Percentiles rank a stretch among this genome's conserved stretches.
Conservation (phyloP, 2,329 filamentous ascomycete genomes). For the Cladophialophora exuberans region DNA sequence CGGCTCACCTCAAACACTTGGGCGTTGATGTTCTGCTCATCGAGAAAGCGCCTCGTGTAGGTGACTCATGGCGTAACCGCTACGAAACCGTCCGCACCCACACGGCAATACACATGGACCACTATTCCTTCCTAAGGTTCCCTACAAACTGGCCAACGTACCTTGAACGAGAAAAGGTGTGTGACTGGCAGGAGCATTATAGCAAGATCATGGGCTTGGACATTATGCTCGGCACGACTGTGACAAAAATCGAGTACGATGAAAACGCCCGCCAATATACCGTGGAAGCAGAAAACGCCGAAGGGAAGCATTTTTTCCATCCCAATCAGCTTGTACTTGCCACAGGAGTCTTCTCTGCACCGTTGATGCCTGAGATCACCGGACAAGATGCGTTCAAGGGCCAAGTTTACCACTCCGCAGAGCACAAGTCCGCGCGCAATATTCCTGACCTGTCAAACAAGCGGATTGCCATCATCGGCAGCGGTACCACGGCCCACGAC, state of each 20-base stretch:
- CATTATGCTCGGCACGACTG: slow-evolving; percentile 46
- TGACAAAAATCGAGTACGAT: slow-evolving; percentile 46
- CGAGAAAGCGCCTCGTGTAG: slow-evolving; percentile 60
- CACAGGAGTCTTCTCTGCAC: slow-evolving; percentile 49
- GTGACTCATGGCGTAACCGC: slow-evolving; percentile 66
- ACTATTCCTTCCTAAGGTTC: slow-evolving; percentile 36
- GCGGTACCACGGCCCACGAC: slow-evolving; percentile 52
- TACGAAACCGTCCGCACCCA: slow-evolving; percentile 45
- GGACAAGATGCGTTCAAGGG: slow-evolving; percentile 49
- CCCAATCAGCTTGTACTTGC: slow-evolving; percentile 54
- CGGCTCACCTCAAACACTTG: slow-evolving; percentile 63
- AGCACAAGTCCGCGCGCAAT: slow-evolving; percentile 48
- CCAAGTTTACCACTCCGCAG: slow-evolving; percentile 37
- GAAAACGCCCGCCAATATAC: slow-evolving; percentile 43
- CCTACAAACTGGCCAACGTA: slow-evolving; percentile 48
- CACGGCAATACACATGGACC: slow-evolving; percentile 35
- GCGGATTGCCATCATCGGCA: slow-evolving; percentile 53
- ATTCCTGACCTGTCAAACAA: slow-evolving; percentile 38
- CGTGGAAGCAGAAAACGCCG: slow-evolving; percentile 34
- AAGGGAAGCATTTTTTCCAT: slow-evolving; percentile 35
- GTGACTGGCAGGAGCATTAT: slow-evolving; percentile 54
- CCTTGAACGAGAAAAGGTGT: slow-evolving; percentile 52
- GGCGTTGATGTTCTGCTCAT: slow-evolving; percentile 59
- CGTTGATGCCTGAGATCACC: slow-evolving; percentile 43
- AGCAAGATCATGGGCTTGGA: slow-evolving; percentile 55